These are phyloP conservation scores for Fraxinus paxiana DNA, from an alignment of 305 asterid genomes.

Conservation along the genomic window DNA sequence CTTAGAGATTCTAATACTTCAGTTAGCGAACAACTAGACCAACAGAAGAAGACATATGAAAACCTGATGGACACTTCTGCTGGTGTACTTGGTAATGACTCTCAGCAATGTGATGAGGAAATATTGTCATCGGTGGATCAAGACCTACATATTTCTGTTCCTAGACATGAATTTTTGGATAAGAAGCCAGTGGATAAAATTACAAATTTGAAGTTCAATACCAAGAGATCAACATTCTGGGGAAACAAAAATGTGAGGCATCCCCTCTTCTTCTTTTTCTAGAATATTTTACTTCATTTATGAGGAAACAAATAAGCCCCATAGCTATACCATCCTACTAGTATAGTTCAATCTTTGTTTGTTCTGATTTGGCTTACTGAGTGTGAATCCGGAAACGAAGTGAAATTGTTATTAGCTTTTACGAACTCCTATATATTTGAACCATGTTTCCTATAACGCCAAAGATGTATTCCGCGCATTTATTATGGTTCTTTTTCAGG, in stretches of 20 bases:
- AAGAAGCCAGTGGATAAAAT: slow-evolving; percentile 54
- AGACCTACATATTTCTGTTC: slow-evolving; percentile 53
- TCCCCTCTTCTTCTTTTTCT: not conserved
- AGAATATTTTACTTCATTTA: not conserved
- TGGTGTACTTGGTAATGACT: slow-evolving; percentile 46
- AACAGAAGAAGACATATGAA: slow-evolving; percentile 38
- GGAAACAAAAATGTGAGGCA: slow-evolving; percentile 74
- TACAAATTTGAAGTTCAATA: slow-evolving; percentile 44
- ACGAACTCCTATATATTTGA: slow-evolving; percentile 1
- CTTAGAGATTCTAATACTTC: slow-evolving; percentile 42
- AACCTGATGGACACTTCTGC: slow-evolving; percentile 45
- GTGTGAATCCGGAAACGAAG: not conserved
- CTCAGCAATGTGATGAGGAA: slow-evolving; percentile 75
- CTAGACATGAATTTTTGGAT: slow-evolving; percentile 48
- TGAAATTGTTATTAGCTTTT: not conserved
- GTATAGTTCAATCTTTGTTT: not conserved
- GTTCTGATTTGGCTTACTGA: not conserved
- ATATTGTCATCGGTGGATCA: slow-evolving; percentile 69
- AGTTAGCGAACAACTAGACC: slow-evolving; percentile 52
- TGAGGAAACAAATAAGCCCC: not conserved
- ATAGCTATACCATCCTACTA: not conserved
- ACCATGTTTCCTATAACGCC: not conserved
- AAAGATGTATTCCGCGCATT: not conserved
- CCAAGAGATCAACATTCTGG: slow-evolving; percentile 81
- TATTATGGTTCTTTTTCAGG: not conserved